phyloP scores from a whole-genome alignment of 352 stramenopile species.

The Sclerospora graminicola region DNA sequence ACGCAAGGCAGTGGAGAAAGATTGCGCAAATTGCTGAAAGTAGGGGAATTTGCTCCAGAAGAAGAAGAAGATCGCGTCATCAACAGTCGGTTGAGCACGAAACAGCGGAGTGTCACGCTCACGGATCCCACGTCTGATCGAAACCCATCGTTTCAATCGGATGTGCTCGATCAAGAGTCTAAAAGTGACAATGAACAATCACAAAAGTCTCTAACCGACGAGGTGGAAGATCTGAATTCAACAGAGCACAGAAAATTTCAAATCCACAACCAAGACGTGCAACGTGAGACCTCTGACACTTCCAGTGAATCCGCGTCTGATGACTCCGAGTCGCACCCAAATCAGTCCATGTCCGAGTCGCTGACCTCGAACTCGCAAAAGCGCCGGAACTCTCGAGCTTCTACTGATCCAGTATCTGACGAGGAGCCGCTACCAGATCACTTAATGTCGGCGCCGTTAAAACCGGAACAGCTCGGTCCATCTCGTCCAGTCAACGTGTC shows the following conservation, averaged over 20 bases:
- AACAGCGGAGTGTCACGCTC: constrained; percentile 10
- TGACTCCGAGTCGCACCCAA: not conserved
- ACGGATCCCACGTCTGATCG: constrained; percentile 16
- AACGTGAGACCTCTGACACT: too few species aligned
- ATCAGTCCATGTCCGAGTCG: constrained; percentile 7
- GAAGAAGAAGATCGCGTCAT: constrained; percentile 16
- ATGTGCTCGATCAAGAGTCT: constrained; percentile 2
- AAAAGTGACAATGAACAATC: constrained; percentile 4
- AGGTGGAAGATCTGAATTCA: not conserved
- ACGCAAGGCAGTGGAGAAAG: constrained; percentile 28
- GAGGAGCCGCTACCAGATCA: too few species aligned
- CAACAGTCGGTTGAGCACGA: constrained; percentile 16
- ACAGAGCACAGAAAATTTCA: constrained; percentile 3
- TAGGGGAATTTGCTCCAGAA: constrained; percentile 36
- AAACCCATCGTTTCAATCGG: constrained; percentile 9
- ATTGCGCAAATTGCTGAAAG: constrained; percentile 48
- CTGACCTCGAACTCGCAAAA: constrained; percentile 6
- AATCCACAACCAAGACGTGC: constrained; percentile 9
- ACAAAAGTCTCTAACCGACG: constrained; percentile 11
- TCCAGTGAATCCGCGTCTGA: constrained; percentile 1
- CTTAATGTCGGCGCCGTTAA: too few species aligned
- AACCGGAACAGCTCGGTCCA: too few species aligned
- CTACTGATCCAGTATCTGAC: too few species aligned
- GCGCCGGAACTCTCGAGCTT: too few species aligned
- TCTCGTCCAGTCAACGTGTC: too few species aligned